These are phyloP conservation scores for Corynascus novoguineensis DNA, from an alignment of 495 filamentous ascomycete genomes.

Conservation along the genomic window DNA sequence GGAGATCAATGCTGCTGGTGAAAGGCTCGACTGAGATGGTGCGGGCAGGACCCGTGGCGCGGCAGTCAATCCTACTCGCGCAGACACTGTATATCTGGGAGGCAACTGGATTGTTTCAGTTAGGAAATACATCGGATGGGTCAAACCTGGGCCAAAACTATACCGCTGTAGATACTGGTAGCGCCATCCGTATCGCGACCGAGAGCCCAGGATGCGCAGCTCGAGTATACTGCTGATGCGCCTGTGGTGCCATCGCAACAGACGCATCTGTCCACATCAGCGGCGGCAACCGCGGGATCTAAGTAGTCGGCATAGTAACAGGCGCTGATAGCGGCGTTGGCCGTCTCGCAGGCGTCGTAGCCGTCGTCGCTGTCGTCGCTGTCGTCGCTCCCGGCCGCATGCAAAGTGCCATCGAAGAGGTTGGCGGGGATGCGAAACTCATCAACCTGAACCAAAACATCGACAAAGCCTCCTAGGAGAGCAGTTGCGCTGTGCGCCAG, in stretches of 20 bases:
- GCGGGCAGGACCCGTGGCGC: background rate
- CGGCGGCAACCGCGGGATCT: conserved; percentile 10
- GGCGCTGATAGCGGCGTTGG: conserved; percentile 13
- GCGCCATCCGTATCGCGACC: conserved; percentile 6
- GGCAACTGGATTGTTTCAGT: background rate
- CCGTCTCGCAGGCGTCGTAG: conserved; percentile 18
- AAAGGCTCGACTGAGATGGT: background rate
- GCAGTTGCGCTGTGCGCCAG: conserved; percentile 13
- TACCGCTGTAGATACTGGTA: conserved; percentile 11
- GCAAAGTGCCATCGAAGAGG: background rate
- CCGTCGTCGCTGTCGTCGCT: too few species aligned
- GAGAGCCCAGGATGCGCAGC: conserved; percentile 26
- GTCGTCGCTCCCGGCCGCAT: background rate
- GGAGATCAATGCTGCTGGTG: background rate
- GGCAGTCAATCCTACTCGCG: background rate
- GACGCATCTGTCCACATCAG: conserved; percentile 12
- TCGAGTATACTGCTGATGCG: conserved; percentile 15
- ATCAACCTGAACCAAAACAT: conserved; percentile 10
- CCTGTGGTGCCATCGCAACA: conserved; percentile 19
- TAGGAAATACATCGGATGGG: background rate
- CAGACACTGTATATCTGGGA: background rate
- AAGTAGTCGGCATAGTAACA: conserved; percentile 13
- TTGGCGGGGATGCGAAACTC: background rate
- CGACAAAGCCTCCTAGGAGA: conserved; percentile 15
- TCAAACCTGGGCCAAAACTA: background rate